phyloP scores from a whole-genome alignment of 2,329 filamentous ascomycete genomes.

The Tetracladium maxilliforme region DNA sequence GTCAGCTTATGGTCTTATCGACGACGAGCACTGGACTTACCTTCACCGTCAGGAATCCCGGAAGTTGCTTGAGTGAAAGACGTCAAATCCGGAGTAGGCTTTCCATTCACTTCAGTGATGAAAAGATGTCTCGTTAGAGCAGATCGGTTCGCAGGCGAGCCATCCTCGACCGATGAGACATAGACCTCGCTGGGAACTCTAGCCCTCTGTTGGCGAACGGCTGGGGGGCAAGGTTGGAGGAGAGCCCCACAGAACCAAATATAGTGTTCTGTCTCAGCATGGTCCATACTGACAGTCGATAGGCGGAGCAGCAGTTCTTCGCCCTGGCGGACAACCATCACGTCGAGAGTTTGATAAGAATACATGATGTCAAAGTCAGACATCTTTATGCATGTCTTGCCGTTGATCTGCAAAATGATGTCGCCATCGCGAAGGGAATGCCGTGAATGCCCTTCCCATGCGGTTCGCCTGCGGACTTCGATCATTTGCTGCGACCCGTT shows the following conservation, averaged over 20 bases:
- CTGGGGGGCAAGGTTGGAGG: conserved; percentile 85
- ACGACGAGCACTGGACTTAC: conserved; percentile 31
- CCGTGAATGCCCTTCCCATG: conserved; percentile 45
- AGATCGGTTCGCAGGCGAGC: conserved; percentile 77
- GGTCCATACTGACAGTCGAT: conserved; percentile 73
- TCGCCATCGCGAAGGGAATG: conserved; percentile 74
- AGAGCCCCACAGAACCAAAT: conserved; percentile 93
- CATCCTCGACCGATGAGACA: conserved; percentile 72
- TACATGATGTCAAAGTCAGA: conserved; percentile 96
- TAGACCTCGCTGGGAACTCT: conserved; percentile 95
- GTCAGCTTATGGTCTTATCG: conserved; percentile 1
- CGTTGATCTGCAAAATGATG: conserved; percentile 81
- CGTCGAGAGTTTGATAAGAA: conserved; percentile 67
- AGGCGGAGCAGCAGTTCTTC: conserved; percentile 64
- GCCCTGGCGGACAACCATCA: conserved; percentile 74
- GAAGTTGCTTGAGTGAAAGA: conserved; percentile 69
- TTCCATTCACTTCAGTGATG: conserved; percentile 88
- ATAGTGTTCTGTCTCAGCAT: conserved; percentile 83
- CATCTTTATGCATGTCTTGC: conserved; percentile 81
- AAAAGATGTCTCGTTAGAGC: conserved; percentile 94
- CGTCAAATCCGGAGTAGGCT: conserved; percentile 68
- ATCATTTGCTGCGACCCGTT: conserved; percentile 92
- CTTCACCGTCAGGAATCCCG: conserved; percentile 89
- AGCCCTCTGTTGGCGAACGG: conserved; percentile 91
- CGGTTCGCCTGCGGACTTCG: conserved; percentile 87